Evolutionary conservation across 2,329 filamentous ascomycete species (phyloP), one percentile per base, ranked within the genome.

Genomic region (Penicillium sp.): DNA sequence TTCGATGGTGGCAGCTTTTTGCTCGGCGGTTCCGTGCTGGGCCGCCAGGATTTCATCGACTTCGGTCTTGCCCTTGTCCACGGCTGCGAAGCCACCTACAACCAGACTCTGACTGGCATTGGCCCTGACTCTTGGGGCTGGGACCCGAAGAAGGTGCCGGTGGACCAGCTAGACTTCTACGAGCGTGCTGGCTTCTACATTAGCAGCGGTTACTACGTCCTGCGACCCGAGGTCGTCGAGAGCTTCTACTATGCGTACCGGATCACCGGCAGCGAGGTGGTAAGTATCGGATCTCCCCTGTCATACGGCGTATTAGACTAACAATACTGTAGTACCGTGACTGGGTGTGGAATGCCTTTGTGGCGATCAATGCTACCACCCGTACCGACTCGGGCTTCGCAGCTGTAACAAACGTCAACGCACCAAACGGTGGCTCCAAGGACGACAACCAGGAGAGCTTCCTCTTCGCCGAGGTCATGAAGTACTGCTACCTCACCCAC

Each of bases 1-100:
- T 95, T 95, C 62, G 80, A 86, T 46, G 89, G 87, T 27, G 89
- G 89, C 13, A 94, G 85, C 67, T 89, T 94, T 70, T 83, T 95
- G 57, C 79, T 95, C 14, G 89, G 85, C 18, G 89, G 88, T 3
- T 77, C 86, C 20, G 80, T 84, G 1, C 78, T 95, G 29, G 69
- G 77, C 38, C 70, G 79, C 40, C 72, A 80, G 36, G 77, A 81
- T 16, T 90, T 91, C 67, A 74, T 86, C 42, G 71, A 87, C 39
- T 89, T 88, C 55, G 89, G 89, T 10, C 75, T 94, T 10, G 67
- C 76, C 6, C 79, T 95, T 20, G 81, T 87, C 4, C 74, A 83
- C 13, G 82, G 80, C 1, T 95, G 89, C 71, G 84, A 82, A 65
- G 80, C 80, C 26, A 89, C 86, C 0, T 95, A 95, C 70, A 72